Conservation (phyloP, 2,329 filamentous ascomycete genomes). For the Talaromyces sp. region DNA sequence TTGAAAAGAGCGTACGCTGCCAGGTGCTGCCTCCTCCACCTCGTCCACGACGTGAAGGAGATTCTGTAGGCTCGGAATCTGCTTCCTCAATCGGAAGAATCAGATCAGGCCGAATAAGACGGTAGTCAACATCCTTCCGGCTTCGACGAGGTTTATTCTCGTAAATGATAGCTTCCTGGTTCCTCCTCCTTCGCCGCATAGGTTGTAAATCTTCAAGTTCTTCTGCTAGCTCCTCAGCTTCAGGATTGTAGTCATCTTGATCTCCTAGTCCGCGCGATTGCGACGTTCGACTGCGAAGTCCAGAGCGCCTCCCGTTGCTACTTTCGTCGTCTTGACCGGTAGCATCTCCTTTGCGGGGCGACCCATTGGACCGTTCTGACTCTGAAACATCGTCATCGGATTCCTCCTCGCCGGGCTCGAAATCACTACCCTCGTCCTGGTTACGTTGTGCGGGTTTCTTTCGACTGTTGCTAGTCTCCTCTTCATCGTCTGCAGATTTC, state of each 20-base stretch:
- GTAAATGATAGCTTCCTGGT: constrained; percentile 27
- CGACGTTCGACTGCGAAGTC: constrained; percentile 46
- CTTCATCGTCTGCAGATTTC: constrained; percentile 24
- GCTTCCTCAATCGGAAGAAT: constrained; percentile 69
- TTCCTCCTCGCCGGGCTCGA: constrained; percentile 55
- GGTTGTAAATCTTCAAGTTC: constrained; percentile 51
- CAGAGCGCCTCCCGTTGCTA: constrained; percentile 46
- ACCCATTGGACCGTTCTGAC: constrained; percentile 43
- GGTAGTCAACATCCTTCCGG: constrained; percentile 73
- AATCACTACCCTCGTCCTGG: constrained; percentile 57
- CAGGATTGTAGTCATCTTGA: constrained; percentile 43
- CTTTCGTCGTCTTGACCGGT: constrained; percentile 44
- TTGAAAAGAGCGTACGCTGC: constrained; percentile 82
- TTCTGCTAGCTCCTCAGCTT: constrained; percentile 54
- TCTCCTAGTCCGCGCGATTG: constrained; percentile 38
- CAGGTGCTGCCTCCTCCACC: constrained; percentile 55
- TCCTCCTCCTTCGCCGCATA: constrained; percentile 30
- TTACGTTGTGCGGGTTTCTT: constrained; percentile 41
- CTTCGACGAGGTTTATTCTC: constrained; percentile 47
- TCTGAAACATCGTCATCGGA: constrained; percentile 50
- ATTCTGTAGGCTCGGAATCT: constrained; percentile 55
- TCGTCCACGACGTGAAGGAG: constrained; percentile 63
- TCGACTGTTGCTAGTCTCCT: constrained; percentile 33
- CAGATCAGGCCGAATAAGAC: constrained; percentile 71
- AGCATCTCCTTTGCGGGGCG: constrained; percentile 36